These are phyloP conservation scores for Alternaria rosae DNA, from an alignment of 2,329 filamentous ascomycete genomes.

Conservation along the genomic window DNA sequence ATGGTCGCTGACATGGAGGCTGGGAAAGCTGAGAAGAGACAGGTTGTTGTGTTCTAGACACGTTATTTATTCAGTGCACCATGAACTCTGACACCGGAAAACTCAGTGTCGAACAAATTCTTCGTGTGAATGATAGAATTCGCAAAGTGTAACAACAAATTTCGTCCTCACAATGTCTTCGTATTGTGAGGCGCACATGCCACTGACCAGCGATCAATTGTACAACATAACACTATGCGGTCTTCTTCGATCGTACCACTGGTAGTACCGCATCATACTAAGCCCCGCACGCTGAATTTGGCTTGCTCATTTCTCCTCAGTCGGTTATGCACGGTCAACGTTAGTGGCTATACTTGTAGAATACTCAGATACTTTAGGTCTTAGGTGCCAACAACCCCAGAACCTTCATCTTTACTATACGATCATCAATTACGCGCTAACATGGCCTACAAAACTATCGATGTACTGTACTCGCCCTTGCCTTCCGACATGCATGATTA, in stretches of 20 bases:
- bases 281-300: background rate
- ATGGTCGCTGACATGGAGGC: constrained; percentile 52
- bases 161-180: background rate
- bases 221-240: background rate
- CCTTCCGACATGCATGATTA: background rate
- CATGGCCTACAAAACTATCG: background rate
- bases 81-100: accelerated
- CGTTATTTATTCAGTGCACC: background rate
- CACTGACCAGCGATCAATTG: background rate
- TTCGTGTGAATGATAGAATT: background rate
- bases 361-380: background rate
- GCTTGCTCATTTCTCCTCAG: background rate
- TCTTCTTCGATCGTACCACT: background rate
- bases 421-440: background rate
- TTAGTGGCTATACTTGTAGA: background rate
- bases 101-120: background rate
- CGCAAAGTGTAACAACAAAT: background rate
- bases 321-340: background rate
- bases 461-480: background rate
- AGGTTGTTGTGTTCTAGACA: constrained; percentile 47
- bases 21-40: constrained; percentile 48
- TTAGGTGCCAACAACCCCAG: background rate
- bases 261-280: background rate
- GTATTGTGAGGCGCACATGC: background rate
- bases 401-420: background rate